phyloP scores from a whole-genome alignment of 202 grass and related monocot species.

The Zoysia matrella region DNA sequence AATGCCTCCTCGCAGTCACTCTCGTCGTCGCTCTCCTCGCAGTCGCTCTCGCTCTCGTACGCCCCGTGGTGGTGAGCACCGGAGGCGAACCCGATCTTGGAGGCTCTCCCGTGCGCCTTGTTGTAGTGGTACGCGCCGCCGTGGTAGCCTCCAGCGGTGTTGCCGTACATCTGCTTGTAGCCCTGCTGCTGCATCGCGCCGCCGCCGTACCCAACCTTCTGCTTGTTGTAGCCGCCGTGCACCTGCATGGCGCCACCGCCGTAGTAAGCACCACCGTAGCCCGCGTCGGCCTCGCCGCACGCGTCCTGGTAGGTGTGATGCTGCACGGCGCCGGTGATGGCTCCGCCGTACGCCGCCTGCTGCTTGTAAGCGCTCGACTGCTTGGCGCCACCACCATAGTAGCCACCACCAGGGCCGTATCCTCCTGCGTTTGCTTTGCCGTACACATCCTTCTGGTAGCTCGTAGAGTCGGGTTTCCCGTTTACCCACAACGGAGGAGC shows the following conservation, averaged over 20 bases:
- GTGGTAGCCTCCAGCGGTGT: not conserved
- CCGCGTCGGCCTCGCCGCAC: not conserved
- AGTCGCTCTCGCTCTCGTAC: conserved; percentile 9
- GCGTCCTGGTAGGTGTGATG: conserved; percentile 16
- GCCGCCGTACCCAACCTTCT: not conserved
- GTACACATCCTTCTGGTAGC: not conserved
- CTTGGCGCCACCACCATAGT: not conserved
- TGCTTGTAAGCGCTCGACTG: not conserved
- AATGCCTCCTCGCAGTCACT: conserved; percentile 49
- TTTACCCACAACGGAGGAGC: no score
- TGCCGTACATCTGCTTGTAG: not conserved
- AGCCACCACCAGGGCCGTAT: not conserved
- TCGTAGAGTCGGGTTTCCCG: no score
- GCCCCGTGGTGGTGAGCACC: not conserved
- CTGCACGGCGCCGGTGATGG: not conserved
- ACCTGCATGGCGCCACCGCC: not conserved
- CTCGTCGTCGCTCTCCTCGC: conserved; percentile 25
- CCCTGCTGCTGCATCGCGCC: not conserved
- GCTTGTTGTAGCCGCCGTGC: not conserved
- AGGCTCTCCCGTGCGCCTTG: not conserved
- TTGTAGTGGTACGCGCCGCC: not conserved
- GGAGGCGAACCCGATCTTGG: not conserved
- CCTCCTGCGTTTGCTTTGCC: not conserved
- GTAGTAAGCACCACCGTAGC: not conserved
- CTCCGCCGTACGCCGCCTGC: not conserved